A percentile compares a stretch with the other conserved stretches of the same genome.
Conservation (phyloP, 495 filamentous ascomycete genomes). For the Tetracladium setigerum region DNA sequence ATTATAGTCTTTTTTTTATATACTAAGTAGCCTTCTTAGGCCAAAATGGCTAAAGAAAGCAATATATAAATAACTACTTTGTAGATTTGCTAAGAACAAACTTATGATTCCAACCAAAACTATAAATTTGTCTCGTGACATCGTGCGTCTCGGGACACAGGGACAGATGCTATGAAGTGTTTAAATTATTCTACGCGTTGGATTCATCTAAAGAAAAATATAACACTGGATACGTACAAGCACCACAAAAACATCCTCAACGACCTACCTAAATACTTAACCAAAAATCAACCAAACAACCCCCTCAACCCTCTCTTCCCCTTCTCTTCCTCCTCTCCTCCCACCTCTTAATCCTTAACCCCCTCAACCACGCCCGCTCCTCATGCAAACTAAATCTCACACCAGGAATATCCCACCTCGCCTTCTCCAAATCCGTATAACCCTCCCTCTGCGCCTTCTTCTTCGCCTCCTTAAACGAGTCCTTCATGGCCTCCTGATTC, state of each 20-base stretch:
- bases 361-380: background rate
- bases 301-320: background rate
- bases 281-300: background rate
- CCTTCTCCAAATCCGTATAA: background rate
- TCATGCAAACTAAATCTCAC: background rate
- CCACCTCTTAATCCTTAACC: background rate
- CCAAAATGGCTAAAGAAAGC: conserved; percentile 7
- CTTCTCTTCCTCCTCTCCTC: background rate
- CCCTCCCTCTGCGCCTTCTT: background rate
- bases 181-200: no score
- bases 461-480: no score
- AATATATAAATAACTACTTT: conserved; percentile 7
- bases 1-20: conserved; percentile 3
- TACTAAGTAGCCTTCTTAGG: conserved; percentile 2
- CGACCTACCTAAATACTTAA: no score
- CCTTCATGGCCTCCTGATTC: no score
- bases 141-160: no score
- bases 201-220: no score
- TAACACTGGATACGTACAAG: no score
- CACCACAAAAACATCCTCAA: no score
- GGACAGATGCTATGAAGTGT: no score
- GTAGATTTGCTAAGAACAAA: background rate
- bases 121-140: no score
- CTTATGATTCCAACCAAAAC: background rate
- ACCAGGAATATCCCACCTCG: background rate